Evolutionary conservation across 108 stramenopile genomes (phyloP).

Genomic region (Cyclotella kingstonii): DNA sequence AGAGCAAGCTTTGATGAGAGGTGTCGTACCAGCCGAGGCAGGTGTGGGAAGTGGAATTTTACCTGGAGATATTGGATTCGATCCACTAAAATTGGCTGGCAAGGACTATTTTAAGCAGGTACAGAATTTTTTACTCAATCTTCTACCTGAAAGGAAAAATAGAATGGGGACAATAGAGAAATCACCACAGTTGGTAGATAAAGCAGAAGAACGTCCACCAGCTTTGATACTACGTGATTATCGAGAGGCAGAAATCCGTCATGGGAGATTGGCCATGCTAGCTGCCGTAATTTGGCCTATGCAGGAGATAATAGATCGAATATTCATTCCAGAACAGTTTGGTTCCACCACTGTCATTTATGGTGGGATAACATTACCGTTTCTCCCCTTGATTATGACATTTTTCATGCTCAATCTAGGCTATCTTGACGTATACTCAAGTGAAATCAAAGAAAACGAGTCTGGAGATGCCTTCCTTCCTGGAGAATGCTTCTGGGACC

Average conservation of each 20-base stretch:
- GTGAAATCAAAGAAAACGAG: conserved; percentile 70
- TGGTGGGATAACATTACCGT: conserved; percentile 74
- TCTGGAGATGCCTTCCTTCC: conserved; percentile 83
- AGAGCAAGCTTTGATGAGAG: conserved; percentile 56
- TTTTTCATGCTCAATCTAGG: conserved; percentile 78
- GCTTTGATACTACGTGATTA: conserved; percentile 83
- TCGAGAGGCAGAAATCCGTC: conserved; percentile 87
- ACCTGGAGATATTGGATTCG: conserved; percentile 87
- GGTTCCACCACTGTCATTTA: conserved; percentile 60
- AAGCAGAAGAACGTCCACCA: conserved; percentile 51
- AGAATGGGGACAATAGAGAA: too few species aligned
- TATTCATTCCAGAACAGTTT: conserved; percentile 62
- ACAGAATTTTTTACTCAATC: conserved; percentile 52
- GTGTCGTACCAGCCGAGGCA: conserved; percentile 68
- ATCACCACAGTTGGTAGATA: too few species aligned
- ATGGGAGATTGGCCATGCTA: conserved; percentile 89
- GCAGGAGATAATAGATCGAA: conserved; percentile 76
- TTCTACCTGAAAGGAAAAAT: conserved; percentile 51
- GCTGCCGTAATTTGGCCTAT: conserved; percentile 84
- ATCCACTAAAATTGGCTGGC: conserved; percentile 68
- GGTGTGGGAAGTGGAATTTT: conserved; percentile 73
- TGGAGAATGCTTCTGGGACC: conserved; percentile 91
- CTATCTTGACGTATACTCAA: conserved; percentile 80
- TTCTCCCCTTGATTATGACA: conserved; percentile 76
- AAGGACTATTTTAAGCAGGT: conserved; percentile 67